Conservation (phyloP, 129 eudicot genomes). For the Centrapalus pauciflorus region DNA sequence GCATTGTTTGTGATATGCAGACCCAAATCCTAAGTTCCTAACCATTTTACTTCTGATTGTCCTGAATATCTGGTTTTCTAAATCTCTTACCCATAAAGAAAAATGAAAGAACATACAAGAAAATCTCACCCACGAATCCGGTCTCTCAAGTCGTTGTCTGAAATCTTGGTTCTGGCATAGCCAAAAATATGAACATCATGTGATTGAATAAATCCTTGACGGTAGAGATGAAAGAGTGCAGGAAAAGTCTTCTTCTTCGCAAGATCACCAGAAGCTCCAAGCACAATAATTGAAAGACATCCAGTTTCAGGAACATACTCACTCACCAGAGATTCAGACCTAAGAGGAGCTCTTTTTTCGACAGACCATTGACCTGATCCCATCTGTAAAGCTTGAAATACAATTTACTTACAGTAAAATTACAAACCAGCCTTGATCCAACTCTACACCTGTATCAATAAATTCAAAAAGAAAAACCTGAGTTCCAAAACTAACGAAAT, state of each 20-base stretch:
- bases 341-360: conserved; percentile 46
- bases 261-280: conserved; percentile 99
- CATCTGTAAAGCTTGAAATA: conserved; percentile 25
- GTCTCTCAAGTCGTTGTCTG: conserved; percentile 64
- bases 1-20: background rate
- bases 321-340: conserved; percentile 32
- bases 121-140: conserved; percentile 87
- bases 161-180: conserved; percentile 84
- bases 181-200: conserved; percentile 92
- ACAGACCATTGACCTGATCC: conserved; percentile 57
- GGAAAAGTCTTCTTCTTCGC: conserved; percentile 99
- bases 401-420: background rate
- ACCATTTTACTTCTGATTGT: background rate
- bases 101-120: background rate
- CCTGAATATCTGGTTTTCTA: background rate
- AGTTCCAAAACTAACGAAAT: background rate
- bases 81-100: background rate
- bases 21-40: background rate
- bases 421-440: conserved; percentile 14
- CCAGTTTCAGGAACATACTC: conserved; percentile 58
- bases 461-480: background rate
- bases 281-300: conserved; percentile 76
- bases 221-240: conserved; percentile 90
- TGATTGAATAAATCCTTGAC: conserved; percentile 50
- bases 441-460: background rate